phyloP scores from a whole-genome alignment of 208 protist species.

The Novymonas esmeraldas region DNA sequence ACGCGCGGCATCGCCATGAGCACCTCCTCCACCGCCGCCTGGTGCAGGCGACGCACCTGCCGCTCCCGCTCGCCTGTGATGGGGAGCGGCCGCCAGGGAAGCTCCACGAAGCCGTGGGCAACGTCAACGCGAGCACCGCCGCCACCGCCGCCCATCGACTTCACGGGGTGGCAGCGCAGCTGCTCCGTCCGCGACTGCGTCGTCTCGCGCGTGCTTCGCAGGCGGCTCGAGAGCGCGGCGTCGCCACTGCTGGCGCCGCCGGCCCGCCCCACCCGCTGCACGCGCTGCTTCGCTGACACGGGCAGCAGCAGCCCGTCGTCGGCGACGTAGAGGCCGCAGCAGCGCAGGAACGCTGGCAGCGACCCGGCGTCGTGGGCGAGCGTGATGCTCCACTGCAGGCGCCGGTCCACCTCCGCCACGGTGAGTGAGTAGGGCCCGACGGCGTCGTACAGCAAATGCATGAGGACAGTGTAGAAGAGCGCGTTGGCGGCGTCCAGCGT shows the following conservation, averaged over 20 bases:
- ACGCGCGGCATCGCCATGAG: slow-evolving; percentile 86
- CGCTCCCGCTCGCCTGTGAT: slow-evolving; percentile 54
- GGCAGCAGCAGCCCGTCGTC: slow-evolving; percentile 25
- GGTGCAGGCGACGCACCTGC: slow-evolving; percentile 43
- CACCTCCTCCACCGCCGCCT: slow-evolving; percentile 74
- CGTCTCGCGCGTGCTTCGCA: slow-evolving; percentile 18
- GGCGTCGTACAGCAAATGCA: slow-evolving; percentile 82
- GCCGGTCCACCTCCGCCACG: slow-evolving; percentile 59
- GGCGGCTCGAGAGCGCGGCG: slow-evolving; percentile 35
- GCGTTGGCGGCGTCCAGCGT: slow-evolving; percentile 46
- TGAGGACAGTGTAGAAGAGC: slow-evolving; percentile 63
- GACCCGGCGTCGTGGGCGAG: slow-evolving; percentile 60
- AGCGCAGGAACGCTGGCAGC: slow-evolving; percentile 56
- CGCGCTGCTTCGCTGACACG: slow-evolving; percentile 22
- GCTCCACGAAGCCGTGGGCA: slow-evolving; percentile 27
- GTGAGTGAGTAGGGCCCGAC: slow-evolving; percentile 72
- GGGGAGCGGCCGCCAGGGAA: slow-evolving; percentile 62
- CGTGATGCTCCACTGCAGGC: slow-evolving; percentile 71
- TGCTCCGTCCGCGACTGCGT: slow-evolving; percentile 22
- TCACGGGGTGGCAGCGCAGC: slow-evolving; percentile 56
- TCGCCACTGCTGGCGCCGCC: not conserved
- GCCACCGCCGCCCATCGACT: slow-evolving; percentile 15
- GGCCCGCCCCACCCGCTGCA: not conserved
- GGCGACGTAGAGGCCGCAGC: slow-evolving; percentile 57
- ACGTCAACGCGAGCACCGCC: not conserved